phyloP scores from a whole-genome alignment of 2,329 filamentous ascomycete genomes.

The Dendryphion nanum region DNA sequence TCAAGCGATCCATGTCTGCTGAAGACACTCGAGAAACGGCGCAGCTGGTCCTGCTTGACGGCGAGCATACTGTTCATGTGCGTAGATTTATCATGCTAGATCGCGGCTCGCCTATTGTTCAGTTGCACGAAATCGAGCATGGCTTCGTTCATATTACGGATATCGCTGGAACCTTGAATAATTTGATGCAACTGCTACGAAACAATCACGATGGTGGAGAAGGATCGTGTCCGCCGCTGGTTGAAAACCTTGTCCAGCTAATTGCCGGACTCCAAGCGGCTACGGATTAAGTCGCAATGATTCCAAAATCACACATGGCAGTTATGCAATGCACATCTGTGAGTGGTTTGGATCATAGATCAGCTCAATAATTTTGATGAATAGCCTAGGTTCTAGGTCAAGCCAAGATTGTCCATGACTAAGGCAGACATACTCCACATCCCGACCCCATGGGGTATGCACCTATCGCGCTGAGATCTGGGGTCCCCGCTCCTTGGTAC shows the following conservation, averaged over 20 bases:
- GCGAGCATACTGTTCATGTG: conserved; percentile 51
- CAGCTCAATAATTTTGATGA: too few species aligned
- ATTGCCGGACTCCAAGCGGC: conserved; percentile 60
- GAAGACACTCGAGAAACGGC: conserved; percentile 6
- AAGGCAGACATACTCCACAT: conserved; percentile 1
- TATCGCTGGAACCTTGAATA: conserved; percentile 58
- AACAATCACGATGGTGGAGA: conserved; percentile 44
- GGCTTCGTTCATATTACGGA: conserved; percentile 49
- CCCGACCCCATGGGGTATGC: conserved; percentile 4
- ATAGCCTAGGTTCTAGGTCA: too few species aligned
- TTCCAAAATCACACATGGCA: too few species aligned
- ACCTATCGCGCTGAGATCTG: not conserved
- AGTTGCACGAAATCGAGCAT: conserved; percentile 30
- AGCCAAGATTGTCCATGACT: too few species aligned
- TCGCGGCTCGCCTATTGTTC: conserved; percentile 55
- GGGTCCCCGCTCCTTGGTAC: too few species aligned
- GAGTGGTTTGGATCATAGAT: too few species aligned
- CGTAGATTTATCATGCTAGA: conserved; percentile 59
- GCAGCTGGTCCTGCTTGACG: conserved; percentile 52
- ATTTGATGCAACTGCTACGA: conserved; percentile 59
- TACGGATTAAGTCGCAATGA: too few species aligned
- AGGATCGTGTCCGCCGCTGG: conserved; percentile 54
- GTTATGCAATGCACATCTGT: too few species aligned
- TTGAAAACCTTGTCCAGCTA: conserved; percentile 65
- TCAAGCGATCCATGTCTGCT: conserved; percentile 39